These are phyloP conservation scores for Penicillium egyptiacum DNA, from an alignment of 495 filamentous ascomycete genomes.

Conservation along the genomic window DNA sequence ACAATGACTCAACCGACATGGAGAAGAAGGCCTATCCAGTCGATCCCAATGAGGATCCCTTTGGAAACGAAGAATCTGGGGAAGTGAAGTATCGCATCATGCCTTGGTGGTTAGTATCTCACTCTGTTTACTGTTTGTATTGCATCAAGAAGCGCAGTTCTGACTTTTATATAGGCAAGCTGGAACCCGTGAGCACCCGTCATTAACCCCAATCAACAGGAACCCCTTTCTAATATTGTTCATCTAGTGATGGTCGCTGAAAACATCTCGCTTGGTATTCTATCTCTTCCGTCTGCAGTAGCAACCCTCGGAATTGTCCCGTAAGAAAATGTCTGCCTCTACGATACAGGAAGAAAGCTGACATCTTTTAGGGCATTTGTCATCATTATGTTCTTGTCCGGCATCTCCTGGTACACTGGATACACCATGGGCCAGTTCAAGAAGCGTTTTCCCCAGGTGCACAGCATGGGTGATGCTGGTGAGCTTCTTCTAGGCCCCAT, in stretches of 20 bases:
- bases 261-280: constrained; percentile 62
- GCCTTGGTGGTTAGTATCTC: constrained; percentile 38
- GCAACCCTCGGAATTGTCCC: constrained; percentile 56
- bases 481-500: constrained; percentile 56
- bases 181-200: constrained; percentile 26
- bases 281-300: constrained; percentile 56
- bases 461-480: constrained; percentile 64
- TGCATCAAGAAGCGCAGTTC: not conserved
- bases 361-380: constrained; percentile 12
- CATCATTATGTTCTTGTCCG: constrained; percentile 50
- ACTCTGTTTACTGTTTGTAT: not conserved
- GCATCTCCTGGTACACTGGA: constrained; percentile 60
- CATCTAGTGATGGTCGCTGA: constrained; percentile 58
- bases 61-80: constrained; percentile 37
- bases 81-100: constrained; percentile 41
- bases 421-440: constrained; percentile 71
- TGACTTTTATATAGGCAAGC: constrained; percentile 23
- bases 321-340: constrained; percentile 33
- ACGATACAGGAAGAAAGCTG: not conserved
- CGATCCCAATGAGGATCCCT: constrained; percentile 29
- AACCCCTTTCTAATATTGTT: constrained; percentile 4
- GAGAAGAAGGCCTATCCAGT: constrained; percentile 21
- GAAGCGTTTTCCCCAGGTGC: constrained; percentile 58
- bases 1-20: constrained; percentile 15
- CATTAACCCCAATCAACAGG: not conserved